A percentile compares a stretch with the other conserved stretches of the same genome.
phyloP scores from a whole-genome alignment of 73 alveolate species.

The Paramecium caudatum region DNA sequence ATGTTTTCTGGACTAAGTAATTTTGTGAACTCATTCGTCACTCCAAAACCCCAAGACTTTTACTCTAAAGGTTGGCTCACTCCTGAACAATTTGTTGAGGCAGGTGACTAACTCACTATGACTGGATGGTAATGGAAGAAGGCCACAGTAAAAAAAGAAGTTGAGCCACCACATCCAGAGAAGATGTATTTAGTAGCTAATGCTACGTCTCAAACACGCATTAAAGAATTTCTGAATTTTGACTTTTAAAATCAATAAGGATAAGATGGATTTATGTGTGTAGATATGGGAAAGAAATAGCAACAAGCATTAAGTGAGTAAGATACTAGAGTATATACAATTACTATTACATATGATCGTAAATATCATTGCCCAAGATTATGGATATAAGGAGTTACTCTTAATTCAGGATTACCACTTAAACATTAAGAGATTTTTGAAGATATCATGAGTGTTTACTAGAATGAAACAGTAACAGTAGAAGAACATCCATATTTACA shows the following conservation, averaged over 20 bases:
- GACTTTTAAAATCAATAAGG: constrained; percentile 34
- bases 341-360: constrained; percentile 43
- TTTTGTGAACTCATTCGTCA: constrained; percentile 62
- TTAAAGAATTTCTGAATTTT: constrained; percentile 16
- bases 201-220: constrained; percentile 49
- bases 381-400: constrained; percentile 52
- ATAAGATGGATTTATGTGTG: constrained; percentile 47
- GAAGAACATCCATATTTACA: constrained; percentile 65
- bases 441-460: constrained; percentile 61
- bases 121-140: constrained; percentile 70
- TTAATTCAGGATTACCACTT: constrained; percentile 12
- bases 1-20: constrained; percentile 51
- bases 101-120: constrained; percentile 63
- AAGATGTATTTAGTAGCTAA: constrained; percentile 59
- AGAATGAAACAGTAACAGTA: constrained; percentile 66
- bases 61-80: constrained; percentile 57
- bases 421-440: constrained; percentile 57
- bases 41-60: constrained; percentile 53
- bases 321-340: constrained; percentile 47
- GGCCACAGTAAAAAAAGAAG: constrained; percentile 17
- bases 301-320: not conserved
- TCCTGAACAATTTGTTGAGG: constrained; percentile 62
- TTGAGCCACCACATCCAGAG: constrained; percentile 64
- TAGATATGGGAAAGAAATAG: constrained; percentile 33
- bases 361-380: constrained; percentile 68